Evolutionary conservation across 2,329 filamentous ascomycete genomes (phyloP), one percentile per base, ranked within the genome.

Genomic region (Hypoxylon sp.): DNA sequence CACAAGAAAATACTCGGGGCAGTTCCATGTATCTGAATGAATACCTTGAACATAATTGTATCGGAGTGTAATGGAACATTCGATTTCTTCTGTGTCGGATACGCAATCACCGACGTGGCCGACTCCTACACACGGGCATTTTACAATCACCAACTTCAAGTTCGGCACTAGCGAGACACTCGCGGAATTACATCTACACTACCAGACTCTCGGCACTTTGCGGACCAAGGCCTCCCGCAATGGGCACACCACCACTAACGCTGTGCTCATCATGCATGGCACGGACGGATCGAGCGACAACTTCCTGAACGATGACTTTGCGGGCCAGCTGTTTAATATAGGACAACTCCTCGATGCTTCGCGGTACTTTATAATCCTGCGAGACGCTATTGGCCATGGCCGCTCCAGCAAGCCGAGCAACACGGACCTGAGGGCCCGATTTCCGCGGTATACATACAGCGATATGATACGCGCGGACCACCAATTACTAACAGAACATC

Each of bases 391-490:
- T 22, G 39, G 39, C 10, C 39, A 44, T 8, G 39, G 39, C 9
- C 39, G 17, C 17, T 44, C 39, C 1, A 44, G 39, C 39, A 44
- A 44, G 39, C 39, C 39, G 17, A 44, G 39, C 39, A 44, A 8
- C 17, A 44, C 39, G 5, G 39, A 17, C 17, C 17, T 44, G 8
- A 44, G 13, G 39, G 5, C 39, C 17, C n/a, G 39, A 17, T 44
- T 44, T n/a, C 39, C 39, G 39, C 39, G 39, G 13, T 44, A 44
- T 3, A 44, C 39, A 1, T 44, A 44, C 17, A 17, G 22, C 5
- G 75, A 76, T 60, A 75, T 75, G 69, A 53, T 75, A 19, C 58
- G 63, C n/a, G 73, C 73, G 14, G 73, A 77, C 57, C 62, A 75
- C 61, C 44, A 51, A 13, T 60, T 75, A 3, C 53, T 75, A 17